Evolutionary conservation across 2,329 filamentous ascomycete species (phyloP).

Genomic region (Cercospora zeae-maydis): DNA sequence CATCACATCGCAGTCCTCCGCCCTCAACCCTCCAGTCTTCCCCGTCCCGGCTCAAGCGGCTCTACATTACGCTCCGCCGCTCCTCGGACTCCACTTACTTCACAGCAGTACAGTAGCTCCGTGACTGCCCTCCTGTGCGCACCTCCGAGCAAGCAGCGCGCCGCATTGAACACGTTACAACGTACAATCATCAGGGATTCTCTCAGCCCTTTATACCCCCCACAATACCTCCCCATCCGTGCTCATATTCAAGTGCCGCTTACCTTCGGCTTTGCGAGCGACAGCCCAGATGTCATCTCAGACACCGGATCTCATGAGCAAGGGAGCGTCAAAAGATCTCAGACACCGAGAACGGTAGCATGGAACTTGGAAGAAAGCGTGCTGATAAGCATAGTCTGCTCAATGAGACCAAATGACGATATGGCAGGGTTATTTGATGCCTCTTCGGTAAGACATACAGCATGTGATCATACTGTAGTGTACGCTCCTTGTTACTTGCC

Average conservation of each 20-base stretch:
- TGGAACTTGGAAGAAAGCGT: neutral
- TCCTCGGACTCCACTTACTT: neutral
- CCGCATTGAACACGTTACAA: neutral
- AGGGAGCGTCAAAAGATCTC: neutral
- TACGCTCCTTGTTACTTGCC: neutral
- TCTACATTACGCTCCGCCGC: neutral
- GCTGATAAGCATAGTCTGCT: neutral
- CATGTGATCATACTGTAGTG: neutral
- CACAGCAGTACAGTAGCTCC: neutral
- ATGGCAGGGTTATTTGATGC: neutral
- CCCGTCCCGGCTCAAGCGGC: neutral
- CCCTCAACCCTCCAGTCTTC: neutral
- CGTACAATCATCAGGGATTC: neutral
- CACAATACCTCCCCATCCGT: constrained; percentile 1
- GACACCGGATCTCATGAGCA: neutral
- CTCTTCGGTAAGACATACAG: neutral
- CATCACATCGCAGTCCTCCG: neutral
- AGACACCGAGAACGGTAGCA: neutral
- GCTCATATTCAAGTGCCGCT: constrained; percentile 2
- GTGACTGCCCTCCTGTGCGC: neutral
- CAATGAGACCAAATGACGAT: neutral
- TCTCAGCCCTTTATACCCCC: neutral
- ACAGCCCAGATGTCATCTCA: neutral
- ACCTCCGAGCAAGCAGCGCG: neutral
- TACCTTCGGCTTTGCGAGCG: constrained; percentile 1